Percentiles rank a stretch among this genome's conserved stretches.
phyloP scores from a whole-genome alignment of 1,284 basidiomycete genomes.

The Inonotus hispidus region DNA sequence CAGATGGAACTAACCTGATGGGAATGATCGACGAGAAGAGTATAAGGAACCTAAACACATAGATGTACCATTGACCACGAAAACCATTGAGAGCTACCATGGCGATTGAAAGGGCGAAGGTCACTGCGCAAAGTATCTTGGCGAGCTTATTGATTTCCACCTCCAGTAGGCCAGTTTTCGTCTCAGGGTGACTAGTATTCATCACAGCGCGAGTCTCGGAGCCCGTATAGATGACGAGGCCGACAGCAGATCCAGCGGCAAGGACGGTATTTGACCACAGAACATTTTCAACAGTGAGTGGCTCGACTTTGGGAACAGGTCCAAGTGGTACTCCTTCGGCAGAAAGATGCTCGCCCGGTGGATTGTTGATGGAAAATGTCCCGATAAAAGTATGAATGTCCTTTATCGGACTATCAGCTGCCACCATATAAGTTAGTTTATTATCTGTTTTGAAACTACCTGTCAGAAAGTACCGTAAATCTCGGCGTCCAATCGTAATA shows the following conservation, averaged over 20 bases:
- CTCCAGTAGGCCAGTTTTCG: slow-evolving; percentile 91
- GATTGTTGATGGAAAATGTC: slow-evolving; percentile 75
- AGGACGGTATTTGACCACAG: slow-evolving; percentile 98
- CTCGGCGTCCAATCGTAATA: slow-evolving; percentile 75
- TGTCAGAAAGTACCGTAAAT: slow-evolving; percentile 60
- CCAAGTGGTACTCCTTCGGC: slow-evolving; percentile 51
- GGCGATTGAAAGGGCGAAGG: slow-evolving; percentile 85
- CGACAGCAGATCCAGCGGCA: slow-evolving; percentile 90
- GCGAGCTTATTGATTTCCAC: slow-evolving; percentile 94
- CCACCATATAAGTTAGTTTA: not conserved
- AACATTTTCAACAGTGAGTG: slow-evolving; percentile 89
- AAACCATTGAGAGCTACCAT: slow-evolving; percentile 97
- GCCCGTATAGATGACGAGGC: slow-evolving; percentile 93
- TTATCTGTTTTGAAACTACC: not conserved
- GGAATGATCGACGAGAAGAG: slow-evolving; percentile 99
- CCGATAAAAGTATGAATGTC: slow-evolving; percentile 97
- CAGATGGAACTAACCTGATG: slow-evolving; percentile 67
- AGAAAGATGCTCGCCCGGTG: slow-evolving; percentile 41
- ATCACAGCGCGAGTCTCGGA: slow-evolving; percentile 96
- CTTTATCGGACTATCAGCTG: slow-evolving; percentile 92
- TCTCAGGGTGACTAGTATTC: slow-evolving; percentile 97
- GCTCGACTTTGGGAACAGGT: slow-evolving; percentile 60
- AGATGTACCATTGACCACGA: slow-evolving; percentile 93
- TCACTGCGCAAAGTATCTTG: slow-evolving; percentile 95
- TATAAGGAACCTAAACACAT: slow-evolving; percentile 95